Evolutionary conservation across 2,329 filamentous ascomycete species (phyloP).

Genomic region (Colletotrichum scovillei): DNA sequence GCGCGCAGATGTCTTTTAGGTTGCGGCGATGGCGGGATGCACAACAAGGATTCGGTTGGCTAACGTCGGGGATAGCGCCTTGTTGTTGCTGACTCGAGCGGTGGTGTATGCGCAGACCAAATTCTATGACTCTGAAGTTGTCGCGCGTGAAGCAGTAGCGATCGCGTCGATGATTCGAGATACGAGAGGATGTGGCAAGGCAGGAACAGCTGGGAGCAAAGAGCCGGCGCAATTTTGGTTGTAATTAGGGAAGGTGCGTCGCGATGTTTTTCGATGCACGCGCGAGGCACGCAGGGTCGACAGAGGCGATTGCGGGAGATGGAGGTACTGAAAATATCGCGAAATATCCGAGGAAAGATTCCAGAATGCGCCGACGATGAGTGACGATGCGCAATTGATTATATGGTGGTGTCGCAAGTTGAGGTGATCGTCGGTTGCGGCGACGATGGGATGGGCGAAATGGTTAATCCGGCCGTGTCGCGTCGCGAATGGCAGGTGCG

Average conservation of each 20-base stretch:
- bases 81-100: background rate
- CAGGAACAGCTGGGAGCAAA: background rate
- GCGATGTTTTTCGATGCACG: conserved; percentile 1
- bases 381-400: conserved; percentile 11
- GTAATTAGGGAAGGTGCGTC: conserved; percentile 3
- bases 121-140: background rate
- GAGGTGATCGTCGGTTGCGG: conserved; percentile 11
- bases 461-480: conserved; percentile 28
- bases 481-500: conserved; percentile 16
- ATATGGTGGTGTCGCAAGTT: background rate
- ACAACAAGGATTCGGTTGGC: background rate
- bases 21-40: background rate
- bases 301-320: background rate
- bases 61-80: background rate
- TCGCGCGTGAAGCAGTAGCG: background rate
- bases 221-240: conserved; percentile 4
- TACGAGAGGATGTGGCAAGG: conserved; percentile 1
- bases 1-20: background rate
- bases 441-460: conserved; percentile 2
- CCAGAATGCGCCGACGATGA: conserved; percentile 6
- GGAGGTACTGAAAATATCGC: background rate
- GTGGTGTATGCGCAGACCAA: background rate
- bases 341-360: background rate
- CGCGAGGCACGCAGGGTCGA: background rate
- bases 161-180: background rate